phyloP scores from a whole-genome alignment of 1,284 basidiomycete genomes.

The Pseudomicrostroma phylloplanum region DNA sequence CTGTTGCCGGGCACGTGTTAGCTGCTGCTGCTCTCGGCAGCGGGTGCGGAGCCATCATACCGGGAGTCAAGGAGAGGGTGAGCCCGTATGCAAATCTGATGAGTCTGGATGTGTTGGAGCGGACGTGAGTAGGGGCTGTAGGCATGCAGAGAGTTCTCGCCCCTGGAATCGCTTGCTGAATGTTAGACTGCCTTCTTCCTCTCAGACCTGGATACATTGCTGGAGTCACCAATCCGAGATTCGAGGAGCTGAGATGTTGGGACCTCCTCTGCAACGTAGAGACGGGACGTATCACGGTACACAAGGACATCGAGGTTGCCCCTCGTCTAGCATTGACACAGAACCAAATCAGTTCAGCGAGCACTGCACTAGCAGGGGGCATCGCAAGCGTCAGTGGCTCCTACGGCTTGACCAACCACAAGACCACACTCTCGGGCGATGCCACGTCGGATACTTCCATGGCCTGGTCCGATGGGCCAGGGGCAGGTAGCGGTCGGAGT shows the following conservation, averaged over 20 bases:
- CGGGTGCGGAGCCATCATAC: conserved; percentile 71
- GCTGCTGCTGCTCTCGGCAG: conserved; percentile 86
- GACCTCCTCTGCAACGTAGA: conserved; percentile 87
- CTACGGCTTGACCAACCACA: conserved; percentile 5
- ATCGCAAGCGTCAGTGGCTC: conserved; percentile 10
- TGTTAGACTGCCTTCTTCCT: conserved; percentile 1
- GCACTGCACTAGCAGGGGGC: conserved; percentile 14
- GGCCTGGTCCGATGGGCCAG: too few species aligned
- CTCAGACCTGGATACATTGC: conserved; percentile 80
- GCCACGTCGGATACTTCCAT: too few species aligned
- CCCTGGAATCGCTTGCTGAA: conserved; percentile 4
- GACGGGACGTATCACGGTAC: conserved; percentile 73
- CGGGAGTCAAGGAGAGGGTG: conserved; percentile 75
- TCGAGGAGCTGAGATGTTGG: conserved; percentile 79
- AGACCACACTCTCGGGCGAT: not conserved
- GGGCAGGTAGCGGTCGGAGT: too few species aligned
- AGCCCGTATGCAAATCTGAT: conserved; percentile 90
- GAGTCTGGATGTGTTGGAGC: conserved; percentile 80
- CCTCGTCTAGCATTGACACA: conserved; percentile 13
- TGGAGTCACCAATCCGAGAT: conserved; percentile 92
- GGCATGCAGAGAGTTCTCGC: not conserved
- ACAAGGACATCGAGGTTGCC: conserved; percentile 66
- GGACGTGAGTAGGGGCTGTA: conserved; percentile 58
- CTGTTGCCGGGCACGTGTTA: conserved; percentile 81
- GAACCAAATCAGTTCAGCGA: conserved; percentile 1